These are phyloP conservation scores for Zygotorulaspora florentina DNA, from an alignment of 805 yeast species.

Conservation along the genomic window DNA sequence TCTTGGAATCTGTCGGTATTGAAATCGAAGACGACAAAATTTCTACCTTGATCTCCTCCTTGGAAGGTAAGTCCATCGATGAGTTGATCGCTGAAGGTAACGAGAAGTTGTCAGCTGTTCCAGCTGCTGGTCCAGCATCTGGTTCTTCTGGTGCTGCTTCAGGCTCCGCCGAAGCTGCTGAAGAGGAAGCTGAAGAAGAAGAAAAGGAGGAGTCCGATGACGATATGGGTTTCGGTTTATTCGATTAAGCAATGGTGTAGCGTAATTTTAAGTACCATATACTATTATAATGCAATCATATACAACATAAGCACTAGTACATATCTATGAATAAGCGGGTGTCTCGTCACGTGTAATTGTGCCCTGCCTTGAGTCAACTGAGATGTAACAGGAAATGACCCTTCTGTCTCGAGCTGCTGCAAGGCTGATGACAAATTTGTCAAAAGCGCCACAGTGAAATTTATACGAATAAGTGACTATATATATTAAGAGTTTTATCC, in stretches of 20 bases:
- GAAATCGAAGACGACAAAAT: slow-evolving; percentile 91
- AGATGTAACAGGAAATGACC: too few species aligned
- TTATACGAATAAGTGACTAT: not conserved
- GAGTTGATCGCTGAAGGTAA: slow-evolving; percentile 94
- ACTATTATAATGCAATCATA: not conserved
- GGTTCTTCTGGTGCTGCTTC: slow-evolving; percentile 67
- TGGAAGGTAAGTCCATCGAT: slow-evolving; percentile 88
- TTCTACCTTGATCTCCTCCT: slow-evolving; percentile 70
- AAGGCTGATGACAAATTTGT: not conserved
- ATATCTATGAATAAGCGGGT: not conserved
- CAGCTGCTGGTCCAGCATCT: slow-evolving; percentile 96
- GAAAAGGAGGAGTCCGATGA: slow-evolving; percentile 65
- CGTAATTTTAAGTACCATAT: not conserved
- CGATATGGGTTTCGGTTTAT: slow-evolving; percentile 96
- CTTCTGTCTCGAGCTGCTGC: not conserved
- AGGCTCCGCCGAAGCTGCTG: slow-evolving; percentile 69
- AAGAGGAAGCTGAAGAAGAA: slow-evolving; percentile 65
- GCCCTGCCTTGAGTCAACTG: not conserved
- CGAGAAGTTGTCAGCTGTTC: slow-evolving; percentile 94
- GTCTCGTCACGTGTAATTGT: slow-evolving; percentile 4
- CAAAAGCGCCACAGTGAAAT: slow-evolving; percentile 6
- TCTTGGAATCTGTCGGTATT: slow-evolving; percentile 91
- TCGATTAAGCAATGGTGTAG: slow-evolving; percentile 64
- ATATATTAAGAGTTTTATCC: not conserved
- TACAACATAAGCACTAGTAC: not conserved